Conservation (phyloP, 2,329 filamentous ascomycete species). For the Trichoderma oligosporum region DNA sequence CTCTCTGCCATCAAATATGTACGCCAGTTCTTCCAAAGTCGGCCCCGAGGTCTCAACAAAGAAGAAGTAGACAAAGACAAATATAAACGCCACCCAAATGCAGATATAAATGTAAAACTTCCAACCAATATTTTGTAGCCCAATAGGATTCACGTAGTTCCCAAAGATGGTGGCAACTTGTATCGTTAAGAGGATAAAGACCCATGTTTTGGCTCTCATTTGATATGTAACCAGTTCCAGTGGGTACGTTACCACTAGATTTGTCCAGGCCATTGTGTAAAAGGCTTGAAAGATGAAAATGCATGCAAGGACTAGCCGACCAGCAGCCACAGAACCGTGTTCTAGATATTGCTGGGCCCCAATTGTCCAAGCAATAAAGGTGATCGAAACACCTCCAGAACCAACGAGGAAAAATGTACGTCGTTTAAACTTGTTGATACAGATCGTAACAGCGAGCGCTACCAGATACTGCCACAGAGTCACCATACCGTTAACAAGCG, state of each 20-base stretch:
- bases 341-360: conserved; percentile 38
- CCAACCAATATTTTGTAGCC: conserved; percentile 37
- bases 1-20: conserved; percentile 32
- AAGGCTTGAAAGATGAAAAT: conserved; percentile 43
- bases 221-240: conserved; percentile 41
- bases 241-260: conserved; percentile 42
- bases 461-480: conserved; percentile 43
- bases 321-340: conserved; percentile 29
- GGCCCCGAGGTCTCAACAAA: conserved; percentile 39
- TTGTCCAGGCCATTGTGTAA: conserved; percentile 43
- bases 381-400: conserved; percentile 37
- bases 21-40: conserved; percentile 35
- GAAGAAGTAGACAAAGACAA: conserved; percentile 39
- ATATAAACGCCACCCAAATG: conserved; percentile 37
- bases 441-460: conserved; percentile 34
- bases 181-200: conserved; percentile 39
- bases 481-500: conserved; percentile 41
- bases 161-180: conserved; percentile 37
- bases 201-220: conserved; percentile 42
- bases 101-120: conserved; percentile 43
- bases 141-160: conserved; percentile 40
- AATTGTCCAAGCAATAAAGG: conserved; percentile 40
- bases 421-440: conserved; percentile 37
- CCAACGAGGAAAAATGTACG: conserved; percentile 39
- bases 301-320: conserved; percentile 38